Evolutionary conservation across 306 rosid genomes (phyloP).

Genomic region (Vigna hirtella): DNA sequence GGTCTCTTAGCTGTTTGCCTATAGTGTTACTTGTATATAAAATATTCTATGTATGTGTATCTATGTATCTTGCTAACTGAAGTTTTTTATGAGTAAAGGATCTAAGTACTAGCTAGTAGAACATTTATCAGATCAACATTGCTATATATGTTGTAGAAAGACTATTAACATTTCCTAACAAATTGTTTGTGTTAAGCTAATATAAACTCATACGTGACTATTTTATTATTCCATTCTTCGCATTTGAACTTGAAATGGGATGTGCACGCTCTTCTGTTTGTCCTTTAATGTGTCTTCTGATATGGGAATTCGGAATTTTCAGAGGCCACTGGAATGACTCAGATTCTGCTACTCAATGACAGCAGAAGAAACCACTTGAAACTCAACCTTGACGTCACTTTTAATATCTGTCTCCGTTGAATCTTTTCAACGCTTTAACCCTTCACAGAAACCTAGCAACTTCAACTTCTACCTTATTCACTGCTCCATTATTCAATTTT

Average conservation of each 20-base stretch:
- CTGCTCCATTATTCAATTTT: neutral
- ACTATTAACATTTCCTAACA: no score
- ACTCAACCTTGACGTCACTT: slow-evolving; percentile 41
- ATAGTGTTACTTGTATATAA: neutral
- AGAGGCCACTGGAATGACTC: slow-evolving; percentile 39
- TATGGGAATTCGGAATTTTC: slow-evolving; percentile 42
- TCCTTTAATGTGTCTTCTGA: slow-evolving; percentile 20
- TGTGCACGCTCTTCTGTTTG: neutral
- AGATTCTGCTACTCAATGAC: slow-evolving; percentile 29
- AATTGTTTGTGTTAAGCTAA: neutral
- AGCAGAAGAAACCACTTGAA: slow-evolving; percentile 1
- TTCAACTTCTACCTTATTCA: slow-evolving; percentile 2
- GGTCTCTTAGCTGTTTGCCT: no score
- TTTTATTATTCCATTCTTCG: neutral
- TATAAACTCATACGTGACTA: neutral
- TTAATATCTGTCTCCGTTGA: slow-evolving; percentile 50
- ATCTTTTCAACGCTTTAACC: slow-evolving; percentile 34
- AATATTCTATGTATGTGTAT: neutral
- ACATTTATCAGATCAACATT: no score
- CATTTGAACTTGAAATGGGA: neutral
- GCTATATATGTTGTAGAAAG: no score
- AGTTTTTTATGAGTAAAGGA: neutral
- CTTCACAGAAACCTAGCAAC: slow-evolving; percentile 36
- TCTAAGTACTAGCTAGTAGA: neutral
- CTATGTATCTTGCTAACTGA: no score